Conservation (phyloP, 345 rosid species). For the Gossypium raimondii region DNA sequence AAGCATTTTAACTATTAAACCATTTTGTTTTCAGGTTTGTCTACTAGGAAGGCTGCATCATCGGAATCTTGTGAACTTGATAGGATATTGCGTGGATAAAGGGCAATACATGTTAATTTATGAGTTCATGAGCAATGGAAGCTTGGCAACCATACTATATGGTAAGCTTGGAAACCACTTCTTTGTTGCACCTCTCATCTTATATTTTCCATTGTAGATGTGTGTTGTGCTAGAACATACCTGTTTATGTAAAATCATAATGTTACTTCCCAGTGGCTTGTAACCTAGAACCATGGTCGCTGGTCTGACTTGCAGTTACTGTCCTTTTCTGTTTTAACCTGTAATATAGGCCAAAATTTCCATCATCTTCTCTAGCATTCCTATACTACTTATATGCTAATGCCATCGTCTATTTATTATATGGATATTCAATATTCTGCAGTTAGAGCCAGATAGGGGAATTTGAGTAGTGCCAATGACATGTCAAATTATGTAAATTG, state of each 20-base stretch:
- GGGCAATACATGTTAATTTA: constrained; percentile 74
- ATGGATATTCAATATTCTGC: neutral
- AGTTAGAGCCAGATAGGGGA: neutral
- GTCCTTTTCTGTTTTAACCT: neutral
- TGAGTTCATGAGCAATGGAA: constrained; percentile 97
- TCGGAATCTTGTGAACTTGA: constrained; percentile 87
- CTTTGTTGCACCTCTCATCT: neutral
- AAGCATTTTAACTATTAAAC: neutral
- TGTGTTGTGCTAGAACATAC: neutral
- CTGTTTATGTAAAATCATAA: neutral
- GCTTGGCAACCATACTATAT: constrained; percentile 74
- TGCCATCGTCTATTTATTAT: neutral
- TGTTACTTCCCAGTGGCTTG: neutral
- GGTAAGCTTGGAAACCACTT: constrained; percentile 41
- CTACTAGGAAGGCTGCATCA: constrained; percentile 93
- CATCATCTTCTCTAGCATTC: neutral
- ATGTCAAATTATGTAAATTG: neutral
- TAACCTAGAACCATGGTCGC: neutral
- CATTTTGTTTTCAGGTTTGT: constrained; percentile 52
- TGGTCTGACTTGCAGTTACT: neutral
- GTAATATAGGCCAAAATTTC: neutral
- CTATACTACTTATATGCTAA: neutral
- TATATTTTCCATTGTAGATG: neutral
- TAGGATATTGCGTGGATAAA: constrained; percentile 86
- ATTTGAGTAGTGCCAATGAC: neutral